Evolutionary conservation across 164 flowering plant species (phyloP), one percentile per base, ranked within the genome.

Genomic region (Hamamelis virginiana): DNA sequence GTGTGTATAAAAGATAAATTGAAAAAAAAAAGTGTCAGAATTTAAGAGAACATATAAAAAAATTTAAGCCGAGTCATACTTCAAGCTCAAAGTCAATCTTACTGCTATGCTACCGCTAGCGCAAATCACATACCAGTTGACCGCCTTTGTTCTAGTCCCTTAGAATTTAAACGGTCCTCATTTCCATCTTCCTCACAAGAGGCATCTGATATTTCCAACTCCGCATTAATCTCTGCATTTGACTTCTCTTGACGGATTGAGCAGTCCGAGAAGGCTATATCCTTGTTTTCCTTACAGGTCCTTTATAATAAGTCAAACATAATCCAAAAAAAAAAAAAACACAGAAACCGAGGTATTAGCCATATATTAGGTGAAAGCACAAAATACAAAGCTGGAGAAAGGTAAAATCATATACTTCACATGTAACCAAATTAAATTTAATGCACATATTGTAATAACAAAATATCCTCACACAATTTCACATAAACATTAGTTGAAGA

Each of bases 181-280:
- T 58, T 72, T 75, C 77, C 89, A 77, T 85, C 89, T 74, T 89
- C 99, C 60, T 91, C 99, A 69, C 86, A 68, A 69, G 89, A 87
- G 64, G 72, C 87, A 76, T 90, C 98, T 60, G 97, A 87, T 86
- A 96, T 77, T 59, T 87, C 88, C 89, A 96, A 80, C 83, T 96
- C 99, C 6, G 87, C 87, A 77, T 96, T 93, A 59, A 96, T 93
- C 55, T 86, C 98, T 43, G 85, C 89, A 87, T 96, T 88, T 67
- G 98, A 82, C 84, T 85, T 96, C 82, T 87, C 98, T 85, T 93
- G 99, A 59, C 94, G 94, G 48, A 86, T 79, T 78, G 95, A 90
- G 77, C 99, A 96, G 73, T 87, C 88, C 64, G 96, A 91, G 85
- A 86, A 96, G 28, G 77, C 79, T 80, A 83, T 81, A 76, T 96